Percentiles rank a stretch among this genome's conserved stretches.
Conservation (phyloP, 2,329 filamentous ascomycete species). For the Chalara sp. region DNA sequence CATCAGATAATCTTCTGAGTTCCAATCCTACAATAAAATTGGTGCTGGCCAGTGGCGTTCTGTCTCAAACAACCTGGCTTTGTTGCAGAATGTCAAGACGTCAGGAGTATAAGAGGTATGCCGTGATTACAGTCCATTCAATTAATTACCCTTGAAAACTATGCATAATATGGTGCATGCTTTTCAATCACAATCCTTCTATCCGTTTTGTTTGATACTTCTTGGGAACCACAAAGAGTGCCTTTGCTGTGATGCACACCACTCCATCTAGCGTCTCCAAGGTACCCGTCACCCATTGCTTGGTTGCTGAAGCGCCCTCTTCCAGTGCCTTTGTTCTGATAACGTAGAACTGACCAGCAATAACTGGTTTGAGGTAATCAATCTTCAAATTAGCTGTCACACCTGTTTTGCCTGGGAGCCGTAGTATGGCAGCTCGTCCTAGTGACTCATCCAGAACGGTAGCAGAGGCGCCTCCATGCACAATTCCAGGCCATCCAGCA, state of each 20-base stretch:
- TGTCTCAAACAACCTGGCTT: too few species aligned
- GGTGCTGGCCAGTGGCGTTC: too few species aligned
- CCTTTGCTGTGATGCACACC: slow-evolving; percentile 51
- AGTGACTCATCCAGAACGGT: slow-evolving; percentile 65
- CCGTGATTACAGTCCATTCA: too few species aligned
- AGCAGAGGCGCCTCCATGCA: slow-evolving; percentile 64
- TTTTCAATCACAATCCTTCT: too few species aligned
- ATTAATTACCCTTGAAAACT: too few species aligned
- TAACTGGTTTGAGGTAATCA: slow-evolving; percentile 55
- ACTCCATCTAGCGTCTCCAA: slow-evolving; percentile 49
- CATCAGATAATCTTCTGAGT: too few species aligned
- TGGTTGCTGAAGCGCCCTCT: slow-evolving; percentile 35
- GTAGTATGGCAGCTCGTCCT: slow-evolving; percentile 50
- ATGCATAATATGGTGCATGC: too few species aligned
- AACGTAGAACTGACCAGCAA: slow-evolving; percentile 56
- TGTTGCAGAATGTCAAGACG: too few species aligned
- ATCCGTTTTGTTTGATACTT: slow-evolving; percentile 17
- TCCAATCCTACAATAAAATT: too few species aligned
- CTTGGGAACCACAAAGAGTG: slow-evolving; percentile 52
- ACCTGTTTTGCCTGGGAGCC: slow-evolving; percentile 41
- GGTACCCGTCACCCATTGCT: slow-evolving; percentile 46
- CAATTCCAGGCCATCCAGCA: slow-evolving; percentile 63
- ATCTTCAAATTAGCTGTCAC: slow-evolving; percentile 52
- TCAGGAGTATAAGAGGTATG: too few species aligned
- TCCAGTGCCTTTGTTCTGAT: slow-evolving; percentile 42